phyloP scores from a whole-genome alignment of 768 basidiomycete genomes.

The Suillus tomentosus region DNA sequence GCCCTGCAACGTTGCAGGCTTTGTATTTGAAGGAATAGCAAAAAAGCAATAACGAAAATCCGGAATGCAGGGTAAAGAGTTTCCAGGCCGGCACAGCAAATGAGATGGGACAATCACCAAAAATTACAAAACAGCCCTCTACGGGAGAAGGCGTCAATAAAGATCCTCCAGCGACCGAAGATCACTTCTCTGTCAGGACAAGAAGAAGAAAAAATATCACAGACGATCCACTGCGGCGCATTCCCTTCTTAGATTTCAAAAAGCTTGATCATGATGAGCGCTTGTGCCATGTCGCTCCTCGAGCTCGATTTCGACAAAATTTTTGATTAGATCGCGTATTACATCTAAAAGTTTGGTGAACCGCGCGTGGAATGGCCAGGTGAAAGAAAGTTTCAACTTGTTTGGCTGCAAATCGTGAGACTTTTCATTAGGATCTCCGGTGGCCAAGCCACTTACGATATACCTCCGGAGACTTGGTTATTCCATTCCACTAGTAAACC shows the following conservation, averaged over 20 bases:
- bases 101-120: constrained; percentile 8
- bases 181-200: constrained; percentile 7
- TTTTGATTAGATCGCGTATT: constrained; percentile 5
- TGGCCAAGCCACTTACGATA: constrained; percentile 6
- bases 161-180: constrained; percentile 17
- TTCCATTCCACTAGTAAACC: constrained; percentile 1
- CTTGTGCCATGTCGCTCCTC: neutral
- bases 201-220: constrained; percentile 15
- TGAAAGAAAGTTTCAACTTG: constrained; percentile 7
- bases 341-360: neutral
- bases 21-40: constrained; percentile 22
- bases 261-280: neutral
- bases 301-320: neutral
- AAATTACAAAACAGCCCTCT: neutral
- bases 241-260: neutral
- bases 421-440: constrained; percentile 14
- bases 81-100: constrained; percentile 11
- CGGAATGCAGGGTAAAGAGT: constrained; percentile 25
- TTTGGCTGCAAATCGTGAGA: constrained; percentile 14
- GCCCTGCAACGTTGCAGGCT: constrained; percentile 17
- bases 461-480: constrained; percentile 6
- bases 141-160: constrained; percentile 10
- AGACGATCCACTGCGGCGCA: constrained; percentile 15
- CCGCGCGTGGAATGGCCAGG: neutral
- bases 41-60: constrained; percentile 32